Base-by-base conservation (phyloP, 2,329 filamentous ascomycete species). In the Aureobasidium sp. region DNA sequence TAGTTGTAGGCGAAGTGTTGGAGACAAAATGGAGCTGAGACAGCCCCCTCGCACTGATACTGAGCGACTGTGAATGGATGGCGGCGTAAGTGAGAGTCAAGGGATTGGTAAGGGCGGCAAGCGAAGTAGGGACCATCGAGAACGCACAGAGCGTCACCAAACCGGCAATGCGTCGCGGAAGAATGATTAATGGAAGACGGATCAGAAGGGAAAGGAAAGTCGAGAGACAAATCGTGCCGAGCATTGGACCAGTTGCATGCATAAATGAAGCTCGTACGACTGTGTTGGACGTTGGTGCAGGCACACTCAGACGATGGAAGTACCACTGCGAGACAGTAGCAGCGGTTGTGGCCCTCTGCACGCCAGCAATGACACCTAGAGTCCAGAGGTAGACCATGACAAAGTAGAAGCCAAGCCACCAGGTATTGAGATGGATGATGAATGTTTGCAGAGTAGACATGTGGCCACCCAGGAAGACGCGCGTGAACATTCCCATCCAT, bases 261-360 rank as follows among this genome's bases (percentile, higher is more conserved):
- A 77, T 76, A 39, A 95, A 74, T 12, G 90, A 91, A 6, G 90
- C 91, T 57, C 81, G 76, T 22, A 97, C 89, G 42, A 97, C 85
- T 53, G 90, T 85, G 54, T 79, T 77, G 1, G 89, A 90, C 0
- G 88, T 83, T 2, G 90, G 84, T 7, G 85, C 77, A 4, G 91
- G 89, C 10, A 84, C 79, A 4, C 84, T 83, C 62, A 94, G 86
- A 58, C 93, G 88, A 69, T 97, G 91, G 69, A 97, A 98, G 70
- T 98, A 98, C 93, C 93, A 98, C 69, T 98, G 93, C 35, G 89
- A 95, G 21, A 97, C 91, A 0, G 91, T 95, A 10, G 93, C 93
- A 21, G 90, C 91, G 12, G 91, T 95, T 14, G 90, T 93, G 19
- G 88, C 85, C 55, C 93, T 84, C 68, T 98, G 91, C 19, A 97